Conservation (phyloP, 2,329 filamentous ascomycete species). For the Xylariomycetidae sp. region DNA sequence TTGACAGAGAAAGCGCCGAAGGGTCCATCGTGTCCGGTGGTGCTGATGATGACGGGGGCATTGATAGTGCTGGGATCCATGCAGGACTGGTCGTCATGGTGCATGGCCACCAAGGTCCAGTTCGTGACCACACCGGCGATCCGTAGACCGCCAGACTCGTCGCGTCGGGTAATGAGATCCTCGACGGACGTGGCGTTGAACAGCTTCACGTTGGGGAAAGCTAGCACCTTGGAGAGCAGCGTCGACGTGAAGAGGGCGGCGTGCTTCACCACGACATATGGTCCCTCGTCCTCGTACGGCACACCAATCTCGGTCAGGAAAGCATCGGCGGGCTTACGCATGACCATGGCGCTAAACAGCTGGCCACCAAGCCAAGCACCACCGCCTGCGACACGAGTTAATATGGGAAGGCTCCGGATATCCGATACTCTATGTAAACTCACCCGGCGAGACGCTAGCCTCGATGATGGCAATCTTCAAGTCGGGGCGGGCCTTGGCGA, state of each 20-base stretch:
- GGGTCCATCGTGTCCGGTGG: conserved; percentile 85
- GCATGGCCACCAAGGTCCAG: conserved; percentile 87
- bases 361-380: conserved; percentile 92
- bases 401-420: neutral
- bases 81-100: conserved; percentile 86
- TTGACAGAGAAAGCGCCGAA: conserved; percentile 91
- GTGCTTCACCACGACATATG: conserved; percentile 91
- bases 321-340: conserved; percentile 85
- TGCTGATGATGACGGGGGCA: conserved; percentile 80
- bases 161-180: conserved; percentile 79
- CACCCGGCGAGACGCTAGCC: conserved; percentile 70
- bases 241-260: conserved; percentile 89
- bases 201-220: conserved; percentile 88
- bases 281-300: conserved; percentile 81
- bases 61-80: conserved; percentile 99
- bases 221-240: conserved; percentile 74
- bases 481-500: conserved; percentile 79
- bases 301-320: conserved; percentile 80
- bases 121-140: conserved; percentile 91
- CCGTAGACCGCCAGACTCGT: conserved; percentile 50
- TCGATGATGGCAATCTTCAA: conserved; percentile 90
- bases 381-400: conserved; percentile 49
- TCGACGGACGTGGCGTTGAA: conserved; percentile 94
- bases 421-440: conserved; percentile 27
- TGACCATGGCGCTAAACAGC: conserved; percentile 92